Evolutionary conservation across 2,329 filamentous ascomycete genomes (phyloP).

Genomic region (Beauveria rudraprayagi): DNA sequence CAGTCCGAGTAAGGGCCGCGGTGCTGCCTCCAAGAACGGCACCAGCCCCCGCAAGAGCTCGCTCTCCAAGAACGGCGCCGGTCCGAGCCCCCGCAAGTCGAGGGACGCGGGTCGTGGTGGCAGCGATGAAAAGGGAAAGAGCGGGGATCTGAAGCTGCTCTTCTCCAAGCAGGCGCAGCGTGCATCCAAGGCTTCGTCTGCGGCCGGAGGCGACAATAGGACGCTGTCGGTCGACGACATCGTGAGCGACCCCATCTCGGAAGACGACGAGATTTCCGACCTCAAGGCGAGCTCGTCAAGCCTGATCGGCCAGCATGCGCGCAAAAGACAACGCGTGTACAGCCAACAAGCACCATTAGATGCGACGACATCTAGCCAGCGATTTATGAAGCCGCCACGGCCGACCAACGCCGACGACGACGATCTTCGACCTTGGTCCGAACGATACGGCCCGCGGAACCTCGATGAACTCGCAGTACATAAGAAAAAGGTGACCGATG

Average conservation of each 20-base stretch:
- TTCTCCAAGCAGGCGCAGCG: constrained; percentile 55
- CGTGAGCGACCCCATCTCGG: constrained; percentile 50
- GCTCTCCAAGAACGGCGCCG: constrained; percentile 22
- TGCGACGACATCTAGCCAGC: constrained; percentile 35
- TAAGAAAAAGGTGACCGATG: constrained; percentile 86
- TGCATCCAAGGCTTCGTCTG: constrained; percentile 24
- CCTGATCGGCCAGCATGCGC: constrained; percentile 47
- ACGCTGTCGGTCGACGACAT: constrained; percentile 37
- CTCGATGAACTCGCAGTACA: constrained; percentile 86
- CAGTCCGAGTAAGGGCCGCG: constrained; percentile 30
- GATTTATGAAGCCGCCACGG: constrained; percentile 40
- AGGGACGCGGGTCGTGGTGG: constrained; percentile 30
- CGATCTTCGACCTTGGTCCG: constrained; percentile 74
- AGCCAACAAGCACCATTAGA: constrained; percentile 18
- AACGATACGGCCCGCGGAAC: constrained; percentile 67
- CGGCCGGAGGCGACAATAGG: constrained; percentile 20
- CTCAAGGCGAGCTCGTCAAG: constrained; percentile 43
- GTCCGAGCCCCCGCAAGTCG: constrained; percentile 31
- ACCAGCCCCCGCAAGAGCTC: constrained; percentile 19
- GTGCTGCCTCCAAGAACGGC: constrained; percentile 14
- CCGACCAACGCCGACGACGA: constrained; percentile 30
- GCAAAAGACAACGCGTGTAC: constrained; percentile 40
- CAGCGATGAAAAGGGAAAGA: constrained; percentile 41
- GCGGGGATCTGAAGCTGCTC: constrained; percentile 48
- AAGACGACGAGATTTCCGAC: constrained; percentile 49